phyloP scores from a whole-genome alignment of 2,329 filamentous ascomycete genomes.

The Elsinoe fawcettii region DNA sequence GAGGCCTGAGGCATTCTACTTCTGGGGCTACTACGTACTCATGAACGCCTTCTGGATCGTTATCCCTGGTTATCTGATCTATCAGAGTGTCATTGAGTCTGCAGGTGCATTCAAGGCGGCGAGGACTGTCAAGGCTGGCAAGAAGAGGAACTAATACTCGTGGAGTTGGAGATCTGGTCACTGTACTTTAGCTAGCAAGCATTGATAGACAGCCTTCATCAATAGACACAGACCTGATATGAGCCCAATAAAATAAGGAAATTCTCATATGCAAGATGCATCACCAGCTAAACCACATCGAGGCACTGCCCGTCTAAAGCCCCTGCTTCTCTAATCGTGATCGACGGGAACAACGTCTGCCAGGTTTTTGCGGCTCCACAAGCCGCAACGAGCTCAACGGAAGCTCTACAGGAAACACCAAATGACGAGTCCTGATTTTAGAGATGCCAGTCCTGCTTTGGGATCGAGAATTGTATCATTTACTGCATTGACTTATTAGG shows the following conservation, averaged over 20 bases:
- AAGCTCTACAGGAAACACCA: background rate
- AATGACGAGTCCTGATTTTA: background rate
- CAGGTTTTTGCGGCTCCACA: conserved; percentile 10
- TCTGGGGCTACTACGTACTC: conserved; percentile 58
- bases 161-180: background rate
- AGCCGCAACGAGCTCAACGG: conserved; percentile 19
- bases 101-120: conserved; percentile 32
- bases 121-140: conserved; percentile 23
- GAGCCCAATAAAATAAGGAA: background rate
- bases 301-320: background rate
- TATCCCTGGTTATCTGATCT: conserved; percentile 44
- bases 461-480: too few species aligned
- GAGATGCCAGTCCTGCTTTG: too few species aligned
- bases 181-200: too few species aligned
- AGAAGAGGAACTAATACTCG: conserved; percentile 19
- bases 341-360: background rate
- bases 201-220: background rate
- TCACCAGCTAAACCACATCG: background rate
- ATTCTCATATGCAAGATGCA: background rate
- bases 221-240: background rate
- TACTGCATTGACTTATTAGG: too few species aligned
- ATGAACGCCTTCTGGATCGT: conserved; percentile 63
- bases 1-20: conserved; percentile 56
- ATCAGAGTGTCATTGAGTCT: conserved; percentile 31
- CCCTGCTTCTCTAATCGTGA: background rate